phyloP scores from a whole-genome alignment of 2,329 filamentous ascomycete species.

The Ascochyta viciae-villosae region DNA sequence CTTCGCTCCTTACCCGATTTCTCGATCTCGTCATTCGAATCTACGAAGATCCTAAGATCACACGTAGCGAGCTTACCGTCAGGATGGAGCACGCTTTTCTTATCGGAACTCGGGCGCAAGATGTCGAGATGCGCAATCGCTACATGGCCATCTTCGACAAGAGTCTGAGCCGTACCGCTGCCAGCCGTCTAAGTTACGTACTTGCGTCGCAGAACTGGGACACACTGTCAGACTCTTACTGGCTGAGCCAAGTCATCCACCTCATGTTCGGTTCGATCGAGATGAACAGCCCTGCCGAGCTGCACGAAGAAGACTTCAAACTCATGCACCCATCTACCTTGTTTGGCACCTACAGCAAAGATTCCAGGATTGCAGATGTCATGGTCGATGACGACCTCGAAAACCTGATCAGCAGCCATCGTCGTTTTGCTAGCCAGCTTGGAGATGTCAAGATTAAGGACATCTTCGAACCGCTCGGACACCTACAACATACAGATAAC shows the following conservation, averaged over 20 bases:
- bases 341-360: constrained; percentile 75
- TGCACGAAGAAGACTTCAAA: constrained; percentile 85
- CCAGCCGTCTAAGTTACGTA: constrained; percentile 86
- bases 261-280: constrained; percentile 91
- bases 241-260: constrained; percentile 94
- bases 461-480: constrained; percentile 85
- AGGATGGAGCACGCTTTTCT: constrained; percentile 98
- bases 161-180: constrained; percentile 90
- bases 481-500: constrained; percentile 88
- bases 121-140: constrained; percentile 95
- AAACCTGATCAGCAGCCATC: constrained; percentile 76
- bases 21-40: constrained; percentile 95
- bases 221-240: constrained; percentile 91
- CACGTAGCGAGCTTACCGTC: constrained; percentile 92
- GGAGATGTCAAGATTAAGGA: constrained; percentile 88
- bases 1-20: constrained; percentile 88
- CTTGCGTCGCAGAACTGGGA: constrained; percentile 96
- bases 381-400: constrained; percentile 88
- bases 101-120: constrained; percentile 89
- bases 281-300: constrained; percentile 76
- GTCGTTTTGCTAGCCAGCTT: constrained; percentile 82
- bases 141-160: constrained; percentile 97
- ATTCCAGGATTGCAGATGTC: constrained; percentile 66
- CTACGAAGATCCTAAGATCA: constrained; percentile 97
- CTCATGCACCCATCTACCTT: constrained; percentile 76